Base-by-base conservation (phyloP, 352 stramenopile genomes). In the Phytopythium boreale region DNA sequence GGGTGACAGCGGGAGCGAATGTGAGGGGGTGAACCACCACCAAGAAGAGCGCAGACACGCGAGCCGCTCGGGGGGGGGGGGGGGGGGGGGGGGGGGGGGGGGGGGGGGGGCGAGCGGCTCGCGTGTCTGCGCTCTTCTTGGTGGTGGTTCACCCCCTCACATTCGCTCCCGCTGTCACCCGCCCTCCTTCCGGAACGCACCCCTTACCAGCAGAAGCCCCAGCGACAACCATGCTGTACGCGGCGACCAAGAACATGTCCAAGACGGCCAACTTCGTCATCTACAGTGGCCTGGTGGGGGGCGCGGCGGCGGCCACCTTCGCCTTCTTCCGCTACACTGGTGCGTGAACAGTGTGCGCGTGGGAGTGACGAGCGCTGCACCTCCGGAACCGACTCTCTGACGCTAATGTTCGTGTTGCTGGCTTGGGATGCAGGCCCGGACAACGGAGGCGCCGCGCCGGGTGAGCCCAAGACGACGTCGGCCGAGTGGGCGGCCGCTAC, bases 401-500 rank as follows among this genome's bases (percentile, higher is more conserved):
- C 26, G 50, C 0, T 53, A 4, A 26, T 51, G 52, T 17, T n/a
- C n/a, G 29, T 29, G 31, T 60, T 15, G 29, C 29, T 34, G 29
- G 29, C 29, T 34, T 7, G 29, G 43, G 26, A 24, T 70, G 44
- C 64, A 94, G 85, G 85, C 61, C 72, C 75, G 47, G 83, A 92
- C 73, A 65, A 81, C 37, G 85, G 85, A 39, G 85, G 85, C 34
- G 70, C 63, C 24, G 39, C 71, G 43, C 77, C 73, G 26, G 80
- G 82, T 20, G 64, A 70, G 63, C 85, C 85, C 52, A 84, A 84
- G 68, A 94, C 85, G 34, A 94, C 77, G 31, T 89, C 82, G 46
- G 67, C 75, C n/a, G 85, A 92, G 70, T 94, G 85, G 85, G 61
- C 78, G 68, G 83, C 74, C 17, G 85, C 85, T 20, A 88, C 83